These are phyloP conservation scores for Cryphonectria japonica DNA, from an alignment of 2,329 filamentous ascomycete genomes.

Conservation along the genomic window DNA sequence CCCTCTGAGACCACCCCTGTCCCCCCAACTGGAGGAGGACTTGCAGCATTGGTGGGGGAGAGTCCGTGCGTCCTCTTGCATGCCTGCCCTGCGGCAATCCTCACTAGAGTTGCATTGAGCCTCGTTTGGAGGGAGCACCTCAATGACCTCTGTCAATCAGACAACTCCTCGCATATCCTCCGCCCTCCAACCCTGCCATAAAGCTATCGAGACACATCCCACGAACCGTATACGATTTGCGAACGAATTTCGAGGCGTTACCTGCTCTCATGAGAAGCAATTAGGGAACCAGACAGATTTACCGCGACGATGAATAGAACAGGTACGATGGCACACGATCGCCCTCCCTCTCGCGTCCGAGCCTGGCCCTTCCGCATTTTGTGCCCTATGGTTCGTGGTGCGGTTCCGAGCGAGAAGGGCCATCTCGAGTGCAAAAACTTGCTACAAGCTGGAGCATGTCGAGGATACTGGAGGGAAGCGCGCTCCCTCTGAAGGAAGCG, in stretches of 20 bases:
- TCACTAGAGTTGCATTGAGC: constrained; percentile 25
- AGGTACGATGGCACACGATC: constrained; percentile 28
- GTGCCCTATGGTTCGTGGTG: not conserved
- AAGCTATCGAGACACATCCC: constrained; percentile 7
- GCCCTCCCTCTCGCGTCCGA: constrained; percentile 23
- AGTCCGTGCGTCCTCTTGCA: constrained; percentile 26
- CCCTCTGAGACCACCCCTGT: not conserved
- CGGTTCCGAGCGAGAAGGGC: constrained; percentile 10
- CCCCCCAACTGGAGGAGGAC: not conserved
- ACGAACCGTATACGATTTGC: constrained; percentile 2
- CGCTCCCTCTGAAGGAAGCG: constrained; percentile 1
- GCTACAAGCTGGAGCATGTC: constrained; percentile 4
- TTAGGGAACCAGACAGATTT: constrained; percentile 15
- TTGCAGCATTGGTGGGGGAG: constrained; percentile 17
- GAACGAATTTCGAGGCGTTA: not conserved
- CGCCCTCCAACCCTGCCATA: not conserved
- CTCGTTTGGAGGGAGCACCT: constrained; percentile 19
- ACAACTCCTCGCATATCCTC: constrained; percentile 8
- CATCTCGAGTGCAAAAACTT: not conserved
- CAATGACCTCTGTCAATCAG: constrained; percentile 19
- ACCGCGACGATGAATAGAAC: constrained; percentile 30
- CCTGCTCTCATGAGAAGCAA: not conserved
- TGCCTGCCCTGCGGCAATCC: constrained; percentile 27
- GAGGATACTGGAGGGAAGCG: not conserved
- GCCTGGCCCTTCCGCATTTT: constrained; percentile 10